These are phyloP conservation scores for Orbilia ellipsospora DNA, from an alignment of 2,329 filamentous ascomycete genomes.

Conservation along the genomic window DNA sequence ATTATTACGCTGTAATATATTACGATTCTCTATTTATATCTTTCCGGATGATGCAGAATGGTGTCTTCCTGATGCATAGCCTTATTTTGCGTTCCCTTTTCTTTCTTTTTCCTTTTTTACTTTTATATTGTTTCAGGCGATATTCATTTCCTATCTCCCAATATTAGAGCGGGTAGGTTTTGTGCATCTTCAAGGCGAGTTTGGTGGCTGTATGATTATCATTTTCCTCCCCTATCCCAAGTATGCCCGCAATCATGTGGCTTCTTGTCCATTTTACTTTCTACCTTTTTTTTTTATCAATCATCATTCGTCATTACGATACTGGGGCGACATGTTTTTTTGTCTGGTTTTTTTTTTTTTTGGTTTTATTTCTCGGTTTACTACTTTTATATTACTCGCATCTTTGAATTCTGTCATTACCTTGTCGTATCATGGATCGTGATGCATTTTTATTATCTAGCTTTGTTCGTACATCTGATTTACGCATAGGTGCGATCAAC, in stretches of 20 bases:
- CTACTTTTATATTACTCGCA: background rate
- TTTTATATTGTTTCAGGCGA: slow-evolving; percentile 30
- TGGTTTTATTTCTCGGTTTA: slow-evolving; percentile 54
- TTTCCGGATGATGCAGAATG: slow-evolving; percentile 26
- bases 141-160: slow-evolving; percentile 55
- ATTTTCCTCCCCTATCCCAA: slow-evolving; percentile 58
- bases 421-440: slow-evolving; percentile 15
- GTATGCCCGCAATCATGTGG: background rate
- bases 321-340: slow-evolving; percentile 22
- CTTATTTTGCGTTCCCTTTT: slow-evolving; percentile 35
- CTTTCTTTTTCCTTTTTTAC: slow-evolving; percentile 30
- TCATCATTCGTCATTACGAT: slow-evolving; percentile 29
- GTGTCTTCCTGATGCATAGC: slow-evolving; percentile 44
- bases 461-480: slow-evolving; percentile 54
- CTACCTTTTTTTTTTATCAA: background rate
- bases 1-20: slow-evolving; percentile 49
- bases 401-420: slow-evolving; percentile 51
- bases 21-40: slow-evolving; percentile 16
- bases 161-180: slow-evolving; percentile 55
- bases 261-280: too few species aligned
- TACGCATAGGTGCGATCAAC: slow-evolving; percentile 54
- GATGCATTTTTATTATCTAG: slow-evolving; percentile 39
- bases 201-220: slow-evolving; percentile 56
- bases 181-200: slow-evolving; percentile 56
- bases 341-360: slow-evolving; percentile 57